These are phyloP conservation scores for Noccaea bulbosa DNA, from an alignment of 345 rosid species.

Conservation along the genomic window DNA sequence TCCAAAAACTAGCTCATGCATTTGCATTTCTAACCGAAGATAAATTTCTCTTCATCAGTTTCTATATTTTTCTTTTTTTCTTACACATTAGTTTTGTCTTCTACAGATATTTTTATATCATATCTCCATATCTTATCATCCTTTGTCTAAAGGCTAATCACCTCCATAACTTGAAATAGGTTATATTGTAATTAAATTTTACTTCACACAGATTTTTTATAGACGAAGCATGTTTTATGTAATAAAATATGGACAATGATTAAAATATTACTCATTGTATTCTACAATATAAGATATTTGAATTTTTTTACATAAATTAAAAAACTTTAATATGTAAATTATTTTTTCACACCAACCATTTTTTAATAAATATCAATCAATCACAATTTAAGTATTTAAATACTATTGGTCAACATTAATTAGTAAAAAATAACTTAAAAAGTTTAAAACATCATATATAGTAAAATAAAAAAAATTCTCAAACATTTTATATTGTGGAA, in stretches of 20 bases:
- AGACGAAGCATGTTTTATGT: slow-evolving; percentile 24
- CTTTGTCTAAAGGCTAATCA: slow-evolving; percentile 8
- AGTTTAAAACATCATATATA: no score
- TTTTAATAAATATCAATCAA: no score
- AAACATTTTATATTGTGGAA: no score
- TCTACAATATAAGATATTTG: no score
- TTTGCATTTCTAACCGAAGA: not conserved
- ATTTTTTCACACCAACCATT: no score
- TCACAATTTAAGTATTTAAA: no score
- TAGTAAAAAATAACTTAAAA: no score
- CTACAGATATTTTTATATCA: not conserved
- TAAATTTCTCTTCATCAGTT: not conserved
- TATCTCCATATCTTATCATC: not conserved
- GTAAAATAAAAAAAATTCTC: no score
- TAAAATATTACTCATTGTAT: no score
- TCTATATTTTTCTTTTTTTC: not conserved
- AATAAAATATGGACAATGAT: not conserved
- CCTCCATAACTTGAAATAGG: not conserved
- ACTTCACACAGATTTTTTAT: slow-evolving; percentile 20
- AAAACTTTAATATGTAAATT: no score
- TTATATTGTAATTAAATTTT: slow-evolving; percentile 12
- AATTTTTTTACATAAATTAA: no score
- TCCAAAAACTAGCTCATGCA: not conserved
- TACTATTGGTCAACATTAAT: no score
- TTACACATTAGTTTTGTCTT: not conserved